These are phyloP conservation scores for Sugiyamaella marilandica DNA, from an alignment of 805 yeast genomes.

Conservation along the genomic window DNA sequence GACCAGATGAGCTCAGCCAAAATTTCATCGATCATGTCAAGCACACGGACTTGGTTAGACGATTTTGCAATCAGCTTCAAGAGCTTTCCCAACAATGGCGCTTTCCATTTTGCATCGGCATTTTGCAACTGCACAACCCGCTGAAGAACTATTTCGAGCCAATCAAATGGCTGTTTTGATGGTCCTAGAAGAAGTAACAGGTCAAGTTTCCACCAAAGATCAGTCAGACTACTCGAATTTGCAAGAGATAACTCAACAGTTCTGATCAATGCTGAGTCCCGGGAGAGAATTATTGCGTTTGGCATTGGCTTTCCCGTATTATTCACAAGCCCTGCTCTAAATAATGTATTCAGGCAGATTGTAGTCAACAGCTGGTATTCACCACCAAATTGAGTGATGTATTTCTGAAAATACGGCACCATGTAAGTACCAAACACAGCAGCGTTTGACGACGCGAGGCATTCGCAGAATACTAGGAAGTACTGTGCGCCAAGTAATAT, in stretches of 20 bases:
- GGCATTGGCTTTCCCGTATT: neutral
- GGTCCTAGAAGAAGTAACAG: neutral
- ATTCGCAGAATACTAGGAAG: slow-evolving; percentile 23
- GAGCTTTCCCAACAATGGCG: neutral
- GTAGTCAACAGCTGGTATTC: neutral
- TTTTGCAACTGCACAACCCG: neutral
- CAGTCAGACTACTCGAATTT: neutral
- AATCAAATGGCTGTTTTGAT: neutral
- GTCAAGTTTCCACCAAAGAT: neutral
- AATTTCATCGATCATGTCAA: neutral
- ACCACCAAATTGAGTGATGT: slow-evolving; percentile 6
- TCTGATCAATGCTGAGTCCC: neutral
- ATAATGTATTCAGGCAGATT: neutral
- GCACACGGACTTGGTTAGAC: too few species aligned
- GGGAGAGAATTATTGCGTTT: neutral
- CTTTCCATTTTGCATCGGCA: neutral
- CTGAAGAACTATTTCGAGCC: neutral
- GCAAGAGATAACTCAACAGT: neutral
- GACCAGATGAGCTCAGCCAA: neutral
- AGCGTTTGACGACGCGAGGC: slow-evolving; percentile 9
- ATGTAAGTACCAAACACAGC: slow-evolving; percentile 18
- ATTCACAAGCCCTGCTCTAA: neutral
- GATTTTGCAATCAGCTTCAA: neutral
- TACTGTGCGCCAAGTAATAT: neutral
- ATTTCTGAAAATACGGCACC: slow-evolving; percentile 5